Evolutionary conservation across 495 filamentous ascomycete genomes (phyloP), one percentile per base, ranked within the genome.

Genomic region (Penicillium lagena): DNA sequence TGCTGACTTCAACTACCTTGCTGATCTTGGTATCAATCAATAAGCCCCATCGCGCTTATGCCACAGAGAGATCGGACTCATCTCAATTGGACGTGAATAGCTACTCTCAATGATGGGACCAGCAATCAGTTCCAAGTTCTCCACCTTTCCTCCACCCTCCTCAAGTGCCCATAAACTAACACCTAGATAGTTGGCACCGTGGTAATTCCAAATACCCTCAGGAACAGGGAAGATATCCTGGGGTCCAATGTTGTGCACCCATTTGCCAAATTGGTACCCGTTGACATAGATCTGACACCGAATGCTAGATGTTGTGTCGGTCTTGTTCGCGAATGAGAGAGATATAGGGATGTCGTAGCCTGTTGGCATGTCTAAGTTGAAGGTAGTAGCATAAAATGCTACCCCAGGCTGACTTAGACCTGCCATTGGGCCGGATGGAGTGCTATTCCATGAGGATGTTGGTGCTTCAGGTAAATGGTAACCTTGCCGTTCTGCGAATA

Each of bases 191-290:
- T 87, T 87, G 39, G 68, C 62, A 1, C 82, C 83, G 4, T 66
- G 69, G 53, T 86, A 81, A 50, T 86, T 77, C 37, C 87, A 52
- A 31, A 88, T 80, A 22, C 82, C 83, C 60, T 83, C 72, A 0
- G 84, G 83, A 12, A 86, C 81, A 7, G 81, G 81, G 59, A 77
- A 86, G 40, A 68, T 60, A 8, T 70, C 80, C 66, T 90, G 86
- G 12, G 86, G 87, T 6, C 87, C 87, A 45, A 89, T 64, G 34
- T 89, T 66, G 52, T 62, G 65, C 17, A 68, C 70, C 46, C 80
- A 83, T 60, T 86, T 82, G 4, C 81, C 86, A 47, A 79, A 88
- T 62, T 88, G 83, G 56, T 77, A 89, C 4, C 86, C 86, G 59
- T 89, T 89, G 33, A 90, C 81, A 50, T 70, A 90, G n/a, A 89